phyloP scores from a whole-genome alignment of 768 basidiomycete genomes.

The Chalciporus pseudorubinellus region DNA sequence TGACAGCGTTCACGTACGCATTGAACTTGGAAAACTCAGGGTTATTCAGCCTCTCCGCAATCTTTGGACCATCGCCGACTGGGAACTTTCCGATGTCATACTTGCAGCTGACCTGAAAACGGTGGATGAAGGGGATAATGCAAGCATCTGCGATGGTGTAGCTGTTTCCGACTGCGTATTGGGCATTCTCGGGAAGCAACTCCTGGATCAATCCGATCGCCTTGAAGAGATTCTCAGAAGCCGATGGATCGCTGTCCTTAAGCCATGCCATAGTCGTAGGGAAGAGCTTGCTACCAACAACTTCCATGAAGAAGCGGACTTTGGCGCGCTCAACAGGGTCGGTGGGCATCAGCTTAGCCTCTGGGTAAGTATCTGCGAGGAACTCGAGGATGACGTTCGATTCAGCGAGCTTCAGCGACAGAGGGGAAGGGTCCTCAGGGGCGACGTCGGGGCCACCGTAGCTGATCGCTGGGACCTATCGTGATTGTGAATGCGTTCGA shows the following conservation, averaged over 20 bases:
- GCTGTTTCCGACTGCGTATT: conserved; percentile 34
- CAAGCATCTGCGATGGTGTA: conserved; percentile 62
- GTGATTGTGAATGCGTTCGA: not conserved
- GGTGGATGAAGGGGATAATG: conserved; percentile 54
- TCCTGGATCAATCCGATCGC: conserved; percentile 48
- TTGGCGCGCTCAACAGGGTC: conserved; percentile 54
- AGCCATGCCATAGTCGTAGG: conserved; percentile 38
- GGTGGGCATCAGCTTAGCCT: conserved; percentile 44
- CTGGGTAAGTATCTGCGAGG: conserved; percentile 53
- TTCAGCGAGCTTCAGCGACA: conserved; percentile 59
- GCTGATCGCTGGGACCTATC: conserved; percentile 53
- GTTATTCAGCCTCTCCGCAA: conserved; percentile 39
- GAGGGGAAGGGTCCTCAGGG: conserved; percentile 53
- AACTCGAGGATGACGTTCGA: conserved; percentile 64
- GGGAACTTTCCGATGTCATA: conserved; percentile 52
- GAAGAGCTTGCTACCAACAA: conserved; percentile 42
- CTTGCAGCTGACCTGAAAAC: conserved; percentile 40
- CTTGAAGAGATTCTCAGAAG: conserved; percentile 31
- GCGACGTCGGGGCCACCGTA: conserved; percentile 57
- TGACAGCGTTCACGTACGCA: conserved; percentile 46
- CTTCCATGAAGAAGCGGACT: conserved; percentile 60
- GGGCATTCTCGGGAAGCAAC: conserved; percentile 46
- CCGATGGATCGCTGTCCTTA: conserved; percentile 36
- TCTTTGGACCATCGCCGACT: conserved; percentile 44
- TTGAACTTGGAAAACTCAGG: conserved; percentile 47